phyloP scores from a whole-genome alignment of 2,329 filamentous ascomycete species.

The Diplocarpon mali region DNA sequence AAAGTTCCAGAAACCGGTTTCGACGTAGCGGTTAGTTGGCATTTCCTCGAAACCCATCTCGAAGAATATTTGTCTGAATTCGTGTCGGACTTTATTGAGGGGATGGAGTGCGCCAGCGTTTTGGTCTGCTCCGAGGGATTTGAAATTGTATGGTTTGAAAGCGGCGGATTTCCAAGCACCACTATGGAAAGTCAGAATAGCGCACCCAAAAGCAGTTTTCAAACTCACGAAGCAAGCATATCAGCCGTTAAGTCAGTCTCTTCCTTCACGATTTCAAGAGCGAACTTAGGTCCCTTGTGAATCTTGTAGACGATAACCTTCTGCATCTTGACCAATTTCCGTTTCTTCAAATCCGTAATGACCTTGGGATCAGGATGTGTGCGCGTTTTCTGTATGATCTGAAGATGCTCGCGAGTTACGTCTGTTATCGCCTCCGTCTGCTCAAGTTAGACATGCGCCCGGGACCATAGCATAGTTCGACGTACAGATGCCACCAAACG shows the following conservation, averaged over 20 bases:
- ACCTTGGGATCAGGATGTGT: constrained; percentile 64
- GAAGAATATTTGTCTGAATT: constrained; percentile 98
- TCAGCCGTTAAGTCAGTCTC: constrained; percentile 92
- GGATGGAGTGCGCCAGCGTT: constrained; percentile 52
- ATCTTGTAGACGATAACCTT: constrained; percentile 82
- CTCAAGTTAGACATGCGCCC: constrained; percentile 8
- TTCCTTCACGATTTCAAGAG: constrained; percentile 79
- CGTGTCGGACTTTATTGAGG: constrained; percentile 87
- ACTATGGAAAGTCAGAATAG: constrained; percentile 26
- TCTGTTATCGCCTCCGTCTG: constrained; percentile 66
- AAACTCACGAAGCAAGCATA: constrained; percentile 57
- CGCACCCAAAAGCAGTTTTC: constrained; percentile 1
- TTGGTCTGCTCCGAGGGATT: constrained; percentile 48
- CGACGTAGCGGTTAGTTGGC: constrained; percentile 87
- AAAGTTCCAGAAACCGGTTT: constrained; percentile 99
- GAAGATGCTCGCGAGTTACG: constrained; percentile 63
- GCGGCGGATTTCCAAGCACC: constrained; percentile 87
- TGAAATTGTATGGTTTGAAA: constrained; percentile 82
- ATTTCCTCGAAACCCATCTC: constrained; percentile 98
- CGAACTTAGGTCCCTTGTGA: constrained; percentile 77
- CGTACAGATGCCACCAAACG: constrained; percentile 42
- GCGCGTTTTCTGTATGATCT: constrained; percentile 58
- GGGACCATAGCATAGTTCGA: constrained; percentile 1
- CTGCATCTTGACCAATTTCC: constrained; percentile 74
- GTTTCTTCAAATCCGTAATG: constrained; percentile 75